These are phyloP conservation scores for Cardiospermum halicacabum DNA, from an alignment of 345 rosid genomes.

Conservation along the genomic window DNA sequence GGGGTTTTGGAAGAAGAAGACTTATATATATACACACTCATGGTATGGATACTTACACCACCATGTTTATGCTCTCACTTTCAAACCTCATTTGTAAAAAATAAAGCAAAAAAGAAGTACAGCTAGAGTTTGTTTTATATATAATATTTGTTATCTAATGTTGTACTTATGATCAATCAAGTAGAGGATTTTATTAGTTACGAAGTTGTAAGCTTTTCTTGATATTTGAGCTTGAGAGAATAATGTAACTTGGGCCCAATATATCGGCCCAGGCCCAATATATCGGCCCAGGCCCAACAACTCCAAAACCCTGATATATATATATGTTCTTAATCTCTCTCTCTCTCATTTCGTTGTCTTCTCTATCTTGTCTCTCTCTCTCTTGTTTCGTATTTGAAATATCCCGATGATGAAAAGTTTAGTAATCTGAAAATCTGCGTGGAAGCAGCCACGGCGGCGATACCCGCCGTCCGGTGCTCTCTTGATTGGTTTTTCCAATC, in stretches of 20 bases:
- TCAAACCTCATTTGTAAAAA: constrained; percentile 9
- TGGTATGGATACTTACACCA: background rate
- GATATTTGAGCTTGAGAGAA: too few species aligned
- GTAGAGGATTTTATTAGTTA: constrained; percentile 1
- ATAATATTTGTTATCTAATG: background rate
- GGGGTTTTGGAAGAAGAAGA: constrained; percentile 4
- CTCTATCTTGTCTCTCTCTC: too few species aligned
- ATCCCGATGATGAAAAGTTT: constrained; percentile 34
- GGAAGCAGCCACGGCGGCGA: background rate
- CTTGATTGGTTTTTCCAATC: background rate
- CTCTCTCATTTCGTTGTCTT: background rate
- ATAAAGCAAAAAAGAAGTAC: too few species aligned
- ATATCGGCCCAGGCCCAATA: too few species aligned
- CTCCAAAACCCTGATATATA: too few species aligned
- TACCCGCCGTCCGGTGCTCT: constrained; percentile 18
- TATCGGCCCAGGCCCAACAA: too few species aligned
- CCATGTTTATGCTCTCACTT: constrained; percentile 2
- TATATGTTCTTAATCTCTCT: too few species aligned
- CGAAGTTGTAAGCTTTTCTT: background rate
- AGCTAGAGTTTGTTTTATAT: background rate
- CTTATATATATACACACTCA: too few species aligned
- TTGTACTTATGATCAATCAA: background rate
- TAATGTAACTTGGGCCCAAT: too few species aligned
- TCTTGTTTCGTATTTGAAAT: background rate
- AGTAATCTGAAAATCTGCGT: constrained; percentile 28